Base-by-base conservation (phyloP, 2,329 filamentous ascomycete genomes). In the Neofusicoccum cordaticola region DNA sequence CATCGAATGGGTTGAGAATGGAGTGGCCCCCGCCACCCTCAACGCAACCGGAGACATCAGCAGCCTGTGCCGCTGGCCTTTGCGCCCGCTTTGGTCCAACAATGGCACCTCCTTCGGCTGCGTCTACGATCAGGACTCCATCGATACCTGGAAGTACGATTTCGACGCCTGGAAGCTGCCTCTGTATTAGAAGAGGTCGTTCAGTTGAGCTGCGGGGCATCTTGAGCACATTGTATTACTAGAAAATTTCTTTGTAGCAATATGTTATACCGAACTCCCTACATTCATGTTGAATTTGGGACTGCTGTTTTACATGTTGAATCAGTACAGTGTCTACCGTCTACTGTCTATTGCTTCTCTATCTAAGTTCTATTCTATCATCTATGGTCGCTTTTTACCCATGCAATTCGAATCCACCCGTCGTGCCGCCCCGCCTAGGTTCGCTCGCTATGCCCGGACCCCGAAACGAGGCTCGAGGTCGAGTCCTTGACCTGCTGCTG, bases 61-160 rank as follows among this genome's bases (percentile, higher is more conserved):
- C 3, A 69, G 71, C 67, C 74, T 77, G 51, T 81, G 78, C 70
- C 70, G 71, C 57, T 81, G 75, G 76, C 78, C 78, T 3, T 71
- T 73, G 13, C 70, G 77, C 66, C 70, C 76, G 65, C 61, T 72
- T 37, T 76, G 71, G 71, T 34, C 37, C 4, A 65, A 62, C 3
- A 69, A 73, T 50, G 70, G 67, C 47, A 69, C 67, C 1, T 62
- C 35, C 3, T 70, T 73, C 56, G 61, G 69, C 22, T 76, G 72
- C 57, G 71, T 73, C 2, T 66, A 68, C 44, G 69, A 73, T 53
- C 67, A 71, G 48, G 62, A 63, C 47, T 68, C 66, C 15, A 69
- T 72, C n/a, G 71, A 73, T 53, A 74, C 62, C 42, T 74, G 71
- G 71, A 70, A 67, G 37, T 75, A 73, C 45, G 45, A 51, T 6